Conservation (phyloP, 2,329 filamentous ascomycete species). For the Trichoderma hamatum region DNA sequence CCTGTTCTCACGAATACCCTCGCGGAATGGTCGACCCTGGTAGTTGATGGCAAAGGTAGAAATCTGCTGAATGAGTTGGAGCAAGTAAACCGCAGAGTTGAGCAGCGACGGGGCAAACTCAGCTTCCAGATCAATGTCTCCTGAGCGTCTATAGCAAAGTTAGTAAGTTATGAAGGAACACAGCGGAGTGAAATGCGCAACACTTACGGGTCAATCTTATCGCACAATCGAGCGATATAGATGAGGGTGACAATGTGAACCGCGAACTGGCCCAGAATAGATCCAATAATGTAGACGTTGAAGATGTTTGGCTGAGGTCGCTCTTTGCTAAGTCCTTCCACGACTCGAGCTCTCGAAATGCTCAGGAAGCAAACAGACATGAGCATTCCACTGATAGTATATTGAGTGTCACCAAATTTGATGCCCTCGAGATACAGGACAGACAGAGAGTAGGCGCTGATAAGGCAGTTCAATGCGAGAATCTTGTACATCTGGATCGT, state of each 20-base stretch:
- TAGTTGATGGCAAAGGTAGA: slow-evolving; percentile 99
- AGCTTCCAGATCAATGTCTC: slow-evolving; percentile 83
- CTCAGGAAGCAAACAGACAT: slow-evolving; percentile 99
- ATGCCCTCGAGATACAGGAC: slow-evolving; percentile 97
- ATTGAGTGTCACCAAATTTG: slow-evolving; percentile 98
- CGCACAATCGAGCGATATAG: slow-evolving; percentile 89
- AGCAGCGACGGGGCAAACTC: slow-evolving; percentile 92
- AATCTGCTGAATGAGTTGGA: slow-evolving; percentile 98
- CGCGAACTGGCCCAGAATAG: slow-evolving; percentile 94
- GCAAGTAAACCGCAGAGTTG: slow-evolving; percentile 94
- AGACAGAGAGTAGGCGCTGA: slow-evolving; percentile 94
- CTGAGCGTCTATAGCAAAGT: slow-evolving; percentile 47
- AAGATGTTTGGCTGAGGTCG: slow-evolving; percentile 98
- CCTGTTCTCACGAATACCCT: slow-evolving; percentile 91
- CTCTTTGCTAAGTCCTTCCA: slow-evolving; percentile 94
- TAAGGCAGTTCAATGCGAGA: slow-evolving; percentile 93
- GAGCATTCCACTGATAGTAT: slow-evolving; percentile 98
- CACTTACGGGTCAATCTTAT: slow-evolving; percentile 80
- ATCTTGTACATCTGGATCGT: slow-evolving; percentile 99
- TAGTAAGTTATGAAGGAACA: slow-evolving; percentile 24
- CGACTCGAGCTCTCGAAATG: slow-evolving; percentile 94
- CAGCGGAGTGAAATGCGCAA: slow-evolving; percentile 31
- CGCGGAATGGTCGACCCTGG: slow-evolving; percentile 95
- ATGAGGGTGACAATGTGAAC: slow-evolving; percentile 93
- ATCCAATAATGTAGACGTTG: slow-evolving; percentile 98